Percentiles rank a stretch among this genome's conserved stretches.
Evolutionary conservation across 768 basidiomycete genomes (phyloP).

Genomic region (Macrolepiota albuminosa): DNA sequence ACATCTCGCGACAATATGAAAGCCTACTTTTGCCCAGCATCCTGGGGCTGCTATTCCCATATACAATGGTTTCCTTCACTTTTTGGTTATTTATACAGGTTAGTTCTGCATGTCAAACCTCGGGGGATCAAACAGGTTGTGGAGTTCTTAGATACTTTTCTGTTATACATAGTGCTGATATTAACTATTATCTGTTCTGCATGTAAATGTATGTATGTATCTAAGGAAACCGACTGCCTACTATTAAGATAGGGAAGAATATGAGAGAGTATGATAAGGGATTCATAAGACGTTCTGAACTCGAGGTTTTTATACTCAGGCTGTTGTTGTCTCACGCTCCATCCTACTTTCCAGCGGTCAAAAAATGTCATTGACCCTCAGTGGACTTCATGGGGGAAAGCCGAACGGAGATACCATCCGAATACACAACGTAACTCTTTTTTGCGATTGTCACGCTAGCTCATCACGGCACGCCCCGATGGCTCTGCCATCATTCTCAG

Average conservation of each 20-base stretch:
- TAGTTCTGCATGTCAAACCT: slow-evolving; percentile 9
- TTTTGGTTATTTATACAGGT: not conserved
- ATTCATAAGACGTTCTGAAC: not conserved
- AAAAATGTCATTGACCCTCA: too few relatives aligned
- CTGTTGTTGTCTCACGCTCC: too few relatives aligned
- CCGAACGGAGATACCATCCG: too few relatives aligned
- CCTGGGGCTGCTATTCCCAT: slow-evolving; percentile 6
- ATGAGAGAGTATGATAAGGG: not conserved
- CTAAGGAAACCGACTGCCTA: not conserved
- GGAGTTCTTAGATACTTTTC: not conserved
- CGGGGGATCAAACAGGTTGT: slow-evolving; percentile 10
- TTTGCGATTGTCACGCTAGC: not conserved
- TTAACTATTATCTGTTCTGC: not conserved
- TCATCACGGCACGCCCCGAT: not conserved
- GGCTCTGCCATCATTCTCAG: too few relatives aligned
- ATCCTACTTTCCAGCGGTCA: too few relatives aligned
- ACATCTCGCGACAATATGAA: not conserved
- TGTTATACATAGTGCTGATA: not conserved
- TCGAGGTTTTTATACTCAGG: too few relatives aligned
- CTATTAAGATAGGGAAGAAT: not conserved
- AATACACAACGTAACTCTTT: too few relatives aligned
- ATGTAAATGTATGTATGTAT: not conserved
- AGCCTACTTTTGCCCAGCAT: not conserved
- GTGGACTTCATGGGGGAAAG: too few relatives aligned
- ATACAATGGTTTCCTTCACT: not conserved